phyloP scores from a whole-genome alignment of 163 green algal species.

The Picocystis sp. region DNA sequence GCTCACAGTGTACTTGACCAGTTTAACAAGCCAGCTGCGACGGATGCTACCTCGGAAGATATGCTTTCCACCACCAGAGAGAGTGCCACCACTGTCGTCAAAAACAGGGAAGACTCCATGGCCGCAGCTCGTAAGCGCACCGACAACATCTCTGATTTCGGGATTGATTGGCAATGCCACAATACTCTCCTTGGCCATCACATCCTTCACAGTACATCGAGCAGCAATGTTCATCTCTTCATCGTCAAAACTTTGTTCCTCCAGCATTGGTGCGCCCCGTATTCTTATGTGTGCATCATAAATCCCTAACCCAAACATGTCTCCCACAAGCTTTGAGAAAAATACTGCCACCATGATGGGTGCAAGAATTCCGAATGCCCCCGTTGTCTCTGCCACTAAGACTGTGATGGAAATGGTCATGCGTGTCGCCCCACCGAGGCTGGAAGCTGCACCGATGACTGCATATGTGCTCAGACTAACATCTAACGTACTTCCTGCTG shows the following conservation, averaged over 20 bases:
- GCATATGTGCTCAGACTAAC: constrained; percentile 37
- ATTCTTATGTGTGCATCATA: constrained; percentile 55
- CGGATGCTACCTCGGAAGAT: no score
- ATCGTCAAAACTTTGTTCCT: constrained; percentile 28
- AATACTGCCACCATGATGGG: constrained; percentile 36
- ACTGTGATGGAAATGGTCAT: constrained; percentile 60
- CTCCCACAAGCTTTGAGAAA: constrained; percentile 39
- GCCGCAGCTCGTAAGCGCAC: no score
- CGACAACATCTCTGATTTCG: no score
- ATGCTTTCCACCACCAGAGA: no score
- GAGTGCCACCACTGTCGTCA: no score
- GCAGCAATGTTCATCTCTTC: constrained; percentile 34
- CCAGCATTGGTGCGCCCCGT: constrained; percentile 36
- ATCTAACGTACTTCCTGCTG: background rate
- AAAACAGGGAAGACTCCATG: no score
- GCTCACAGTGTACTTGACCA: no score
- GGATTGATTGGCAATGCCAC: no score
- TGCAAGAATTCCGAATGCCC: constrained; percentile 31
- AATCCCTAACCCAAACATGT: constrained; percentile 28
- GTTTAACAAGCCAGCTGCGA: no score
- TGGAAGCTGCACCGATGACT: constrained; percentile 26
- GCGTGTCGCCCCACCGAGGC: constrained; percentile 39
- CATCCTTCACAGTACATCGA: constrained; percentile 26
- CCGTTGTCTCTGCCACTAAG: constrained; percentile 61
- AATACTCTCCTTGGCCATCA: constrained; percentile 2